Conservation (phyloP, 768 basidiomycete species). For the Suillus variegatus region DNA sequence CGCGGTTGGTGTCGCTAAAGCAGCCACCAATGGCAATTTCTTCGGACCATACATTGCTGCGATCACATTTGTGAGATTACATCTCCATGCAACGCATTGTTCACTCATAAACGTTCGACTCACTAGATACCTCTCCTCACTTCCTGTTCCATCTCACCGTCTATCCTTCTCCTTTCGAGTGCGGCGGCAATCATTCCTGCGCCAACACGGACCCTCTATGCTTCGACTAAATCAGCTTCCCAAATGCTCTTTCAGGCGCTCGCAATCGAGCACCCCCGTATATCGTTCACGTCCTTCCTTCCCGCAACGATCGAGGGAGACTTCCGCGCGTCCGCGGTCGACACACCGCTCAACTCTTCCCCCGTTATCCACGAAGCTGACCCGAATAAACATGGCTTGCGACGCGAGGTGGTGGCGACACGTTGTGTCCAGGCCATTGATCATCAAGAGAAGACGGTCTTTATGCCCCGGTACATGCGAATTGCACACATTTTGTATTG, state of each 20-base stretch:
- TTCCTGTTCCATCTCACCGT: conserved; percentile 62
- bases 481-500: conserved; percentile 62
- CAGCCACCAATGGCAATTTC: conserved; percentile 66
- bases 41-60: conserved; percentile 70
- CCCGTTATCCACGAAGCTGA: conserved; percentile 42
- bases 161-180: conserved; percentile 78
- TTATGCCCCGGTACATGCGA: conserved; percentile 52
- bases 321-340: conserved; percentile 81
- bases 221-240: conserved; percentile 80
- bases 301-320: conserved; percentile 75
- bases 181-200: conserved; percentile 80
- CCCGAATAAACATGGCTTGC: conserved; percentile 60
- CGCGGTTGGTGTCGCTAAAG: conserved; percentile 55
- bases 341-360: conserved; percentile 39
- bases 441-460: conserved; percentile 52
- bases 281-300: conserved; percentile 61
- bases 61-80: conserved; percentile 62
- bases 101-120: background rate
- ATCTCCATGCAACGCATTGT: background rate
- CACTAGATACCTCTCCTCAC: conserved; percentile 75
- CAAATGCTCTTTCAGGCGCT: conserved; percentile 77
- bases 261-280: conserved; percentile 74
- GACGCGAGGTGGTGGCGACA: conserved; percentile 57
- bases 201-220: conserved; percentile 84
- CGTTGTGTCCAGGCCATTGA: conserved; percentile 66